Evolutionary conservation across 2,329 filamentous ascomycete genomes (phyloP), one percentile per base, ranked within the genome.

Genomic region (Botrytis galanthina): DNA sequence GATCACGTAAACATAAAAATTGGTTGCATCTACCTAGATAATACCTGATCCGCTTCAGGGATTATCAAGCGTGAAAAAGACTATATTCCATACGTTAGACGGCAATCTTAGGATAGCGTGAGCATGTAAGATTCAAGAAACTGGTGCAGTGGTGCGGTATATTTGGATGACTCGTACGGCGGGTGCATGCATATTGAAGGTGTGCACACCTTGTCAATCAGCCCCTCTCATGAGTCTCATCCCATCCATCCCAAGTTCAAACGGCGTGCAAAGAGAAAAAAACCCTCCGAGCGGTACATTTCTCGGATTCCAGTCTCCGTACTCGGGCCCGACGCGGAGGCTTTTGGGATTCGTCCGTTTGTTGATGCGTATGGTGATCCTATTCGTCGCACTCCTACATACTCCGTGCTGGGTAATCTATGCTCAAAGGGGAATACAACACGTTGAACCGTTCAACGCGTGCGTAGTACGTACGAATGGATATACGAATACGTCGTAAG

Each of bases 241-340:
- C 35, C 22, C 35, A 39, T n/a, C 35, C 29, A 37, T 54, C 48
- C 12, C 26, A 54, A 54, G 48, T 16, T n/a, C 26, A 32, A 29
- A 57, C 54, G 54, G 54, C 37, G 54, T n/a, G 20, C 7, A 12
- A 14, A 14, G 6, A 6, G 6, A 6, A 16, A 54, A 26, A 35
- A 59, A n/a, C 6, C 32, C 42, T 39, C 64, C 64, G 64, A 61
- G 51, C 29, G 54, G 14, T 26, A 32, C 32, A 16, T 44, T 18
- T 18, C 26, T 70, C 51, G 51, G 51, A 60, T 37, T 61, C 68
- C 6, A 35, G 54, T 46, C 32, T 70, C 39, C 68, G 54, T 61
- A 70, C 68, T 67, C 64, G 64, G 64, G 64, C 64, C 64, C 64
- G 64, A 67, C 29, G 46, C 32, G 26, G 64, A 67, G 26, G 26